These are phyloP conservation scores for Leishmania tarentolae DNA, from an alignment of 208 protist species.

Conservation along the genomic window DNA sequence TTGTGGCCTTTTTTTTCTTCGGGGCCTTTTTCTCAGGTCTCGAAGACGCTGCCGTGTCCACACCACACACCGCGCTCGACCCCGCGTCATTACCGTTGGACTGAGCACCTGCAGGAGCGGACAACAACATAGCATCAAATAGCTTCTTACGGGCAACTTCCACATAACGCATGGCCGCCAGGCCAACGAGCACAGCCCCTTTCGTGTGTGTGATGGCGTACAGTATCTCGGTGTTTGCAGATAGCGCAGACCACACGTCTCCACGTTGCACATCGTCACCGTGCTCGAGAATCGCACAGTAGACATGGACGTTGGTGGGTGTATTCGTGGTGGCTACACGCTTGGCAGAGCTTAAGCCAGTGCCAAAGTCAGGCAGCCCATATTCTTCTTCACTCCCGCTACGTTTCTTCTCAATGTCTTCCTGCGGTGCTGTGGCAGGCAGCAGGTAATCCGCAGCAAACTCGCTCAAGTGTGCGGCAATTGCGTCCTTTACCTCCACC, in stretches of 20 bases:
- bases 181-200: constrained; percentile 30
- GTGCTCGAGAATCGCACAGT: constrained; percentile 65
- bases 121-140: not conserved
- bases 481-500: constrained; percentile 68
- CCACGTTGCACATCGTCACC: constrained; percentile 72
- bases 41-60: not conserved
- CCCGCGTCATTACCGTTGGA: not conserved
- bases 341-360: not conserved
- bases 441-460: constrained; percentile 68
- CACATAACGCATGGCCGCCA: constrained; percentile 41
- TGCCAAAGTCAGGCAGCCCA: constrained; percentile 75
- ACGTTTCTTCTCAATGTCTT: not conserved
- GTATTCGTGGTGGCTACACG: not conserved
- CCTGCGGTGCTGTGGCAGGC: constrained; percentile 3
- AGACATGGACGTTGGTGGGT: constrained; percentile 54
- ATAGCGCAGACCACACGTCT: constrained; percentile 56
- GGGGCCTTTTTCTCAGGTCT: not conserved
- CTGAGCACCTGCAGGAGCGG: not conserved
- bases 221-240: constrained; percentile 29
- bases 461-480: constrained; percentile 75
- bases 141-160: constrained; percentile 31
- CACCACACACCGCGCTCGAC: constrained; percentile 5
- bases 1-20: constrained; percentile 4
- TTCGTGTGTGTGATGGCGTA: constrained; percentile 44
- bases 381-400: constrained; percentile 32